These are phyloP conservation scores for Arthrobotrys musiformis DNA, from an alignment of 2,329 filamentous ascomycete genomes.

Conservation along the genomic window DNA sequence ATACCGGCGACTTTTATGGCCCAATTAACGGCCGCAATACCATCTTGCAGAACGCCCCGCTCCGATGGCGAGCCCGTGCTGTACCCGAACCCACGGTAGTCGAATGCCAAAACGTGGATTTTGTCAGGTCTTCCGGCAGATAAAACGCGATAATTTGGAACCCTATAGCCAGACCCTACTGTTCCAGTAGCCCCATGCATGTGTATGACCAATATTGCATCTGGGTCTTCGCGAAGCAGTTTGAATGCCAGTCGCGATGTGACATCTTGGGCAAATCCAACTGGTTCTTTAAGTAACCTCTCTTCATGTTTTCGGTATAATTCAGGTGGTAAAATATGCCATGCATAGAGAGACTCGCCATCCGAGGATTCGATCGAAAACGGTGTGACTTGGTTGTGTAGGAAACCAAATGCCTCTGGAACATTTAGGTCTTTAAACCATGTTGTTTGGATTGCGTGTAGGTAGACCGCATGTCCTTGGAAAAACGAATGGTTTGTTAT, in stretches of 20 bases:
- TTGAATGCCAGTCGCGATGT: conserved; percentile 63
- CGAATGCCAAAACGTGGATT: conserved; percentile 70
- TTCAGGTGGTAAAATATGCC: conserved; percentile 67
- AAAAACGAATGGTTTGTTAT: conserved; percentile 65
- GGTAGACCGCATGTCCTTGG: conserved; percentile 70
- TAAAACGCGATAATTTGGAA: conserved; percentile 69
- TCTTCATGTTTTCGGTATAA: conserved; percentile 65
- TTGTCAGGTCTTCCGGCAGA: conserved; percentile 67
- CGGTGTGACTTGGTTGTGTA: conserved; percentile 66
- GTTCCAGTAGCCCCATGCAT: conserved; percentile 71
- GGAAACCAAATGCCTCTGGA: conserved; percentile 66
- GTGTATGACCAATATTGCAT: conserved; percentile 65
- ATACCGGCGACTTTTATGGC: conserved; percentile 68
- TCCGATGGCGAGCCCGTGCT: conserved; percentile 70
- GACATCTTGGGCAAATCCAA: conserved; percentile 62
- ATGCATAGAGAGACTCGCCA: conserved; percentile 65
- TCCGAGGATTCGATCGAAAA: conserved; percentile 65
- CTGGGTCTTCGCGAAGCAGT: conserved; percentile 65
- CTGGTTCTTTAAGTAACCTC: conserved; percentile 63
- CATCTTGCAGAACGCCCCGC: conserved; percentile 68
- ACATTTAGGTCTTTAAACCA: conserved; percentile 68
- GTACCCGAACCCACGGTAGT: conserved; percentile 72
- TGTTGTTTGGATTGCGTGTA: conserved; percentile 68
- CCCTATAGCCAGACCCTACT: conserved; percentile 68
- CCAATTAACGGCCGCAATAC: conserved; percentile 68